Conservation (phyloP, 305 asterid genomes). For the Rubia tinctorum region DNA sequence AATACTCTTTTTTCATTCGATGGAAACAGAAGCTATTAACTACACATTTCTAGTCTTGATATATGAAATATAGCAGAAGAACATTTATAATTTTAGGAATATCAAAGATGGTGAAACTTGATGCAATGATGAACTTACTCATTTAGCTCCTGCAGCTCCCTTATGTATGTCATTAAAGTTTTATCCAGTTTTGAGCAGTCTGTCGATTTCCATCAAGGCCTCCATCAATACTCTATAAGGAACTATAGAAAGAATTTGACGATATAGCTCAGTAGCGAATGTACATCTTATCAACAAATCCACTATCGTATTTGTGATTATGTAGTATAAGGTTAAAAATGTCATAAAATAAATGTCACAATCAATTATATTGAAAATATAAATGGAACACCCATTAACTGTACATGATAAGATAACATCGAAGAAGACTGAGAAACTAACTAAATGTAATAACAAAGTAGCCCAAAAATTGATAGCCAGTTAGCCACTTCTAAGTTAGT, state of each 20-base stretch:
- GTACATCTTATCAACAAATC: too few species aligned
- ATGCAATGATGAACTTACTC: neutral
- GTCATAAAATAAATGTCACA: neutral
- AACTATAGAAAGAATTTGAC: too few species aligned
- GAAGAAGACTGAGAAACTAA: neutral
- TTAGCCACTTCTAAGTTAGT: neutral
- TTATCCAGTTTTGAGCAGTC: neutral
- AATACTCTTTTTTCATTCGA: constrained; percentile 4
- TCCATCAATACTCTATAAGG: neutral
- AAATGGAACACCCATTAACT: neutral
- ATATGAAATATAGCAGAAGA: neutral
- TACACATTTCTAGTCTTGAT: neutral
- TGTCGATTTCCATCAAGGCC: neutral
- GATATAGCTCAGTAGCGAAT: neutral
- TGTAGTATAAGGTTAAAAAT: neutral
- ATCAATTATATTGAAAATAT: neutral
- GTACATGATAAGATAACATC: neutral
- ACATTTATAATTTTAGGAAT: neutral
- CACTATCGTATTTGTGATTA: too few species aligned
- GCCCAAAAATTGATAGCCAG: neutral
- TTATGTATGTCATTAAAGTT: neutral
- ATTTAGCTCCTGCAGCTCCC: neutral
- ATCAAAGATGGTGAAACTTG: neutral
- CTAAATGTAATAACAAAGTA: neutral
- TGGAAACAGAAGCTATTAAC: neutral